phyloP scores from a whole-genome alignment of 768 basidiomycete genomes.

The Auricularia cornea region DNA sequence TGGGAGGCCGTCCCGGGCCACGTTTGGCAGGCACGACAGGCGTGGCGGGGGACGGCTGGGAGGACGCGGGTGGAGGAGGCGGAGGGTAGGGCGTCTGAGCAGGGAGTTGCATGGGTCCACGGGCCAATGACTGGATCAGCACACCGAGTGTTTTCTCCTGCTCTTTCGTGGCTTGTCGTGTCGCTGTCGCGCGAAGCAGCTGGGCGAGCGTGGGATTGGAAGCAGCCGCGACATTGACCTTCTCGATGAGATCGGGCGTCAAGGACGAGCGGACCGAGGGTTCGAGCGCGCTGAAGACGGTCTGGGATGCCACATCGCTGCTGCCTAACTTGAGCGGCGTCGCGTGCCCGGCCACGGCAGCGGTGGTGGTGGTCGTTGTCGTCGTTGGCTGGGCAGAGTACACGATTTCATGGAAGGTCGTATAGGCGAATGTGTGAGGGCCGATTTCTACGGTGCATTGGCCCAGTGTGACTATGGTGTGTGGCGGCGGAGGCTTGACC shows the following conservation, averaged over 20 bases:
- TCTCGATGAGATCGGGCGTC: constrained; percentile 46
- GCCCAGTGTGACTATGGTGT: constrained; percentile 56
- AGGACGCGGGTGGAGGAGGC: background rate
- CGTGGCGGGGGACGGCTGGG: background rate
- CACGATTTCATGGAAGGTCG: constrained; percentile 57
- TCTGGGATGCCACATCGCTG: constrained; percentile 15
- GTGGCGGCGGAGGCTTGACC: constrained; percentile 45
- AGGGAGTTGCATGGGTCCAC: background rate
- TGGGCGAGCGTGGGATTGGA: constrained; percentile 61
- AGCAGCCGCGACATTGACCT: constrained; percentile 58
- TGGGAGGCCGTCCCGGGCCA: background rate
- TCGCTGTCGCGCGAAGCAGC: constrained; percentile 55
- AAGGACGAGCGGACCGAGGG: constrained; percentile 39
- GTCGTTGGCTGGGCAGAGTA: constrained; percentile 52
- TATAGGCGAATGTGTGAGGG: constrained; percentile 63
- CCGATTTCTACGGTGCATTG: constrained; percentile 67
- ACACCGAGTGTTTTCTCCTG: constrained; percentile 61
- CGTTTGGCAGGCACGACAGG: background rate
- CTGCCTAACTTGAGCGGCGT: constrained; percentile 8
- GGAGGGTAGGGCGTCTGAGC: background rate
- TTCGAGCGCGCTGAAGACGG: constrained; percentile 32
- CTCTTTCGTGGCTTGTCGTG: constrained; percentile 50
- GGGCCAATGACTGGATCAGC: constrained; percentile 61
- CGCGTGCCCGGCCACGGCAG: background rate
- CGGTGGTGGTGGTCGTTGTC: constrained; percentile 4